Evolutionary conservation across 2,329 filamentous ascomycete genomes (phyloP), one percentile per base, ranked within the genome.

Genomic region (Paraphaeosphaeria minitans): DNA sequence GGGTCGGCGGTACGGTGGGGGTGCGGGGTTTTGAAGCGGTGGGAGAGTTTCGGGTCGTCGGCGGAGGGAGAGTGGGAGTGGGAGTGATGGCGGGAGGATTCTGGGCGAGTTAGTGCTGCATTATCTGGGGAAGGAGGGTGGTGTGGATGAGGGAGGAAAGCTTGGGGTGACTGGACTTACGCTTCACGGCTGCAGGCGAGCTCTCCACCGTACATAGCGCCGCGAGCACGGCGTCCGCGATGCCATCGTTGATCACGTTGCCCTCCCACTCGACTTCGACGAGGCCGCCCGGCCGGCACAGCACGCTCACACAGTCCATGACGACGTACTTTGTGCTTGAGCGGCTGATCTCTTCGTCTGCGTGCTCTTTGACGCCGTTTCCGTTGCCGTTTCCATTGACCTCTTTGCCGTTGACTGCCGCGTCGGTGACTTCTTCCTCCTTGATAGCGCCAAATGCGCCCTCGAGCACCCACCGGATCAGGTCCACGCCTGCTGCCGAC

Each of bases 251-350:
- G 71, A 97, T 89, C 81, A 97, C 91, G 75, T 98, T 99, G 58
- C 93, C 95, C 75, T 98, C 94, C 95, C 95, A 99, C 78, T 97
- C 93, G 2, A 98, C 82, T 75, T 96, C 93, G 6, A 97, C 86
- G 72, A 95, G 89, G 56, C 93, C 91, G 65, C 87, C 89, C 61
- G 82, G 85, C 63, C 85, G 85, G 77, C 95, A 93, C 21, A 89
- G 86, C n/a, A 98, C 87, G 8, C 87, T 87, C 29, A 97, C 88
- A 76, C 91, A 95, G 63, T 93, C 94, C 94, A 99, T 98, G 70
- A 99, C 87, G 29, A 84, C 80, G 71, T 87, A 88, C 10, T 80
- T 76, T 4, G 69, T 77, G 80, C 53, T 85, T 79, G 59, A 85
- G 75, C 58, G 86, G 74, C 66, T 80, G 19, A 89, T 78, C 64